Percentiles rank a stretch among this genome's conserved stretches.
phyloP scores from a whole-genome alignment of 2,329 filamentous ascomycete genomes.

The Lizonia empirigonia region DNA sequence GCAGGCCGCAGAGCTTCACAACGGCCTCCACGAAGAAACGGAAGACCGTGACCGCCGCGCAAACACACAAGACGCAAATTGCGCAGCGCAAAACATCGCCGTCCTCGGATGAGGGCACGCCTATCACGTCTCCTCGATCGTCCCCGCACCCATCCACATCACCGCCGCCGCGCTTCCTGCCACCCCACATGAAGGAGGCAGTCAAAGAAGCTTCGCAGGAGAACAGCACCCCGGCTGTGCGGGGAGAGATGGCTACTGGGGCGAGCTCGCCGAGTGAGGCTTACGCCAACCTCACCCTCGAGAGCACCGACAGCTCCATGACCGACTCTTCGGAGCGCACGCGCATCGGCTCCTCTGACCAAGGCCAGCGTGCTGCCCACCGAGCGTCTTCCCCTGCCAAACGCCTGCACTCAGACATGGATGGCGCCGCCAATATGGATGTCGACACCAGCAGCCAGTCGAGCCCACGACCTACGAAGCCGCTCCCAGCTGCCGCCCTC shows the following conservation, averaged over 20 bases:
- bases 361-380: constrained; percentile 30
- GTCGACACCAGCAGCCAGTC: constrained; percentile 39
- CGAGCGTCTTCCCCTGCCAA: constrained; percentile 62
- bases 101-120: constrained; percentile 44
- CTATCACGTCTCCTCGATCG: constrained; percentile 42
- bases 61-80: constrained; percentile 16
- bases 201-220: constrained; percentile 47
- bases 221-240: constrained; percentile 25
- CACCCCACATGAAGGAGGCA: constrained; percentile 62
- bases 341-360: constrained; percentile 18
- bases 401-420: constrained; percentile 61
- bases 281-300: constrained; percentile 58
- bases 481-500: constrained; percentile 23
- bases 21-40: constrained; percentile 55
- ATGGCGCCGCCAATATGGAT: constrained; percentile 49
- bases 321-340: constrained; percentile 32
- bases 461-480: constrained; percentile 37
- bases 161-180: constrained; percentile 57
- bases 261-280: constrained; percentile 58
- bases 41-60: constrained; percentile 49
- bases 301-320: constrained; percentile 49
- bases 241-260: constrained; percentile 48
- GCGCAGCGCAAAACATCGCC: constrained; percentile 22
- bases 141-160: constrained; percentile 46
- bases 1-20: constrained; percentile 46